A percentile compares a stretch with the other conserved stretches of the same genome.
Evolutionary conservation across 2,329 filamentous ascomycete species (phyloP).

Genomic region (Fusarium solani-melongenae): DNA sequence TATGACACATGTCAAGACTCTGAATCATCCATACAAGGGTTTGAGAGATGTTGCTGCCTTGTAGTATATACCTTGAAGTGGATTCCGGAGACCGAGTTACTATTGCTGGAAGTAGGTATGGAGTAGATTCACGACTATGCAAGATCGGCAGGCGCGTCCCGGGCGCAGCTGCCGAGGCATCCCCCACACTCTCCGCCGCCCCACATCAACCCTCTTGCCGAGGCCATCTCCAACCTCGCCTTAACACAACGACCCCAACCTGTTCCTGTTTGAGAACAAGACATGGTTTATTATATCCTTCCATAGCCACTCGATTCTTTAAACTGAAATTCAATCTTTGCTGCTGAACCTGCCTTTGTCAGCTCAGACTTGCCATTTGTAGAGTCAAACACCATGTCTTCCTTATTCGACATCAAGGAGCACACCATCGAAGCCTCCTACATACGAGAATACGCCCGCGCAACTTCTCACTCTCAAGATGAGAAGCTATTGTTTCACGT

Average conservation of each 20-base stretch:
- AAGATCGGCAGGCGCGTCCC: slow-evolving; percentile 29
- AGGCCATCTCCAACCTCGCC: slow-evolving; percentile 30
- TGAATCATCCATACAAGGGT: neutral
- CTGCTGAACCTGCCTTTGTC: neutral
- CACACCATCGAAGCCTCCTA: slow-evolving; percentile 81
- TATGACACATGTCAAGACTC: neutral
- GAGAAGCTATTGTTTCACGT: slow-evolving; percentile 79
- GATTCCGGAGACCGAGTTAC: too few relatives aligned
- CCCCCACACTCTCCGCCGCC: slow-evolving; percentile 30
- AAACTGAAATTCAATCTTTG: neutral
- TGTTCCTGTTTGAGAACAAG: neutral
- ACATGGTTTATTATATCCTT: neutral
- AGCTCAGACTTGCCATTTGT: neutral
- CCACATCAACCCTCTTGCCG: slow-evolving; percentile 23
- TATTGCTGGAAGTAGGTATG: too few relatives aligned
- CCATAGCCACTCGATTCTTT: neutral
- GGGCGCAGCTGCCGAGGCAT: slow-evolving; percentile 36
- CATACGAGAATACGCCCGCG: slow-evolving; percentile 83
- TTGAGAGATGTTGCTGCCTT: neutral
- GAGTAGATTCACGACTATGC: neutral
- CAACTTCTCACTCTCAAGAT: slow-evolving; percentile 78
- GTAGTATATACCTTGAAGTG: neutral
- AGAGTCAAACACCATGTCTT: slow-evolving; percentile 32
- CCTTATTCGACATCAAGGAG: slow-evolving; percentile 73
- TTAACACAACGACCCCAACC: neutral